phyloP scores from a whole-genome alignment of 202 grass and related monocot species.

The Dendrocalamus latiflorus region DNA sequence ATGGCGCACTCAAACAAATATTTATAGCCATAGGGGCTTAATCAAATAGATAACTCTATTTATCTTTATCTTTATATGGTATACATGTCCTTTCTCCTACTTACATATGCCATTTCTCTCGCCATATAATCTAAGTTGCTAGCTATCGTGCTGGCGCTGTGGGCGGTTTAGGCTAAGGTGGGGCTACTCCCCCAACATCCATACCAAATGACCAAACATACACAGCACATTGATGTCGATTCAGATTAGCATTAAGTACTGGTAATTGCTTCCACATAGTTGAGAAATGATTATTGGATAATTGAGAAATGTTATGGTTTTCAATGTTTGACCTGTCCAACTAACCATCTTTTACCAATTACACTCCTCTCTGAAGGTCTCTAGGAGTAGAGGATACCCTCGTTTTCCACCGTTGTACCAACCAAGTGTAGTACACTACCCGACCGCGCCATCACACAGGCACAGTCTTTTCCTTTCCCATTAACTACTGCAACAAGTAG shows the following conservation, averaged over 20 bases:
- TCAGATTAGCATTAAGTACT: background rate
- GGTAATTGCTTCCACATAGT: background rate
- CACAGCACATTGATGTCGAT: background rate
- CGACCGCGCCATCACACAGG: slow-evolving; percentile 41
- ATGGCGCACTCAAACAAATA: no score
- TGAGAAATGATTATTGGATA: background rate
- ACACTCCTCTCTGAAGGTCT: background rate
- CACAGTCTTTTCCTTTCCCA: slow-evolving; percentile 35
- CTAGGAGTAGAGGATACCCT: background rate
- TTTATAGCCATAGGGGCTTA: no score
- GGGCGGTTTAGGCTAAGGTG: no score
- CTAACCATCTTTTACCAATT: background rate
- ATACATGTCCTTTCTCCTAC: no score
- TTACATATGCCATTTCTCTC: no score
- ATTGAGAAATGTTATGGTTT: background rate
- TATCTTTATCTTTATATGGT: no score
- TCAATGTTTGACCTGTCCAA: background rate
- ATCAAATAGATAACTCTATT: no score
- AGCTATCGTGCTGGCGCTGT: no score
- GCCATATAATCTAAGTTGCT: no score
- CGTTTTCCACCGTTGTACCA: background rate
- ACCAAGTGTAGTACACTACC: background rate
- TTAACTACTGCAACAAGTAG: slow-evolving; percentile 28
- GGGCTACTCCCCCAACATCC: background rate
- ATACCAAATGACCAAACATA: background rate